Evolutionary conservation across 2,329 filamentous ascomycete genomes (phyloP).

Genomic region (Cladosporium velox): DNA sequence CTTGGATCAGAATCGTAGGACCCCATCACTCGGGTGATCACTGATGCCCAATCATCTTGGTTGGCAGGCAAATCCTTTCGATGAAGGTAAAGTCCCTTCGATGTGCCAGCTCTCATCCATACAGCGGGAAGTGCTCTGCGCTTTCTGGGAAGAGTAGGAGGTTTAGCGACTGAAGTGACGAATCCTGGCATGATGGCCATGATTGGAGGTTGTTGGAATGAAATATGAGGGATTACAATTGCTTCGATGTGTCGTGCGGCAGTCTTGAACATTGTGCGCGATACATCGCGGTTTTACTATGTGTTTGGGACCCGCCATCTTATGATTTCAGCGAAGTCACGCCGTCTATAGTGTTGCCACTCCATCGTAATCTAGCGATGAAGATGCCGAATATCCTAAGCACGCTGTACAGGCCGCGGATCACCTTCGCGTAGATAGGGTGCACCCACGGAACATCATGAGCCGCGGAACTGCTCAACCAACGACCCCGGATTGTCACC

Average conservation of each 20-base stretch:
- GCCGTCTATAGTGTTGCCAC: neutral
- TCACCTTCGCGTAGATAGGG: neutral
- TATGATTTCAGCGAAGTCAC: conserved; percentile 5
- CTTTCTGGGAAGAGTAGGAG: conserved; percentile 13
- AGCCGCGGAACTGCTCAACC: neutral
- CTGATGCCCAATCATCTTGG: conserved; percentile 33
- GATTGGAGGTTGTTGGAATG: conserved; percentile 3
- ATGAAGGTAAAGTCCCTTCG: conserved; percentile 45
- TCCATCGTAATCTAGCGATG: neutral
- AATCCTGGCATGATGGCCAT: conserved; percentile 21
- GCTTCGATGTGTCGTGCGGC: conserved; percentile 21
- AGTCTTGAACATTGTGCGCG: conserved; percentile 23
- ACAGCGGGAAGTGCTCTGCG: conserved; percentile 36
- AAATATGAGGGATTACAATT: conserved; percentile 20
- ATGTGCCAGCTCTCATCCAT: conserved; percentile 44
- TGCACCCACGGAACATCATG: conserved; percentile 3
- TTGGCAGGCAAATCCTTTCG: conserved; percentile 36
- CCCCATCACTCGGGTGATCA: conserved; percentile 39
- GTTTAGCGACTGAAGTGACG: conserved; percentile 1
- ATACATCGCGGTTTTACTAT: neutral
- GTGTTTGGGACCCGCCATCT: neutral
- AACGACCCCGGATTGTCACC: neutral
- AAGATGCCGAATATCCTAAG: neutral
- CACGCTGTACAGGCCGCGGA: neutral
- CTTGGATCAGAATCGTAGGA: conserved; percentile 32